Conservation (phyloP, 345 rosid species). For the Moricandia moricandioides region DNA sequence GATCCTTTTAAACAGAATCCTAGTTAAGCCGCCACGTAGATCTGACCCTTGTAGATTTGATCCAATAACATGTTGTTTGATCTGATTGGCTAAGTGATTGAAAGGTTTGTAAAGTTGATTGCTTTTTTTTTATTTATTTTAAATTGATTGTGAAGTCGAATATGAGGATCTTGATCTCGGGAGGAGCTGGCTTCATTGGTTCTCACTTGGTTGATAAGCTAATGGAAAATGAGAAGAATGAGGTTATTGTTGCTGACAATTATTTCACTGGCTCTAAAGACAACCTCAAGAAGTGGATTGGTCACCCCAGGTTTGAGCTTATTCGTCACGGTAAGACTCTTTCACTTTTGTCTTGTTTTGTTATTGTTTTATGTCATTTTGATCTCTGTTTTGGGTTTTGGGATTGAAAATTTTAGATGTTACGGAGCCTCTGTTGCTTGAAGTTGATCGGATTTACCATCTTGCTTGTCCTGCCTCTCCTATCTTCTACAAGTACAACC, state of each 20-base stretch:
- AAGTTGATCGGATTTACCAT: conserved; percentile 92
- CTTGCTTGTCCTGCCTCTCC: conserved; percentile 99
- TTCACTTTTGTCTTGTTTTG: background rate
- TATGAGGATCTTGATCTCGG: conserved; percentile 89
- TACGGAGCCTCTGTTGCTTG: conserved; percentile 82
- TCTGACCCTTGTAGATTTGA: background rate
- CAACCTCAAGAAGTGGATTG: conserved; percentile 89
- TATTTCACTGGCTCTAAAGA: conserved; percentile 93
- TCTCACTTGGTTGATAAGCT: conserved; percentile 91
- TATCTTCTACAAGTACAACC: conserved; percentile 95
- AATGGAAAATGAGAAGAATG: conserved; percentile 93
- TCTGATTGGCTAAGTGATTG: background rate
- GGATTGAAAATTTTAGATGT: conserved; percentile 55
- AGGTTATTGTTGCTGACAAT: conserved; percentile 86
- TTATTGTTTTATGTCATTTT: background rate
- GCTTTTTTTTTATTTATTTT: background rate
- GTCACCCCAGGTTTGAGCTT: conserved; percentile 95
- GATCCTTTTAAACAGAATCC: too few species aligned
- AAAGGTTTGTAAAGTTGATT: background rate
- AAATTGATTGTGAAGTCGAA: conserved; percentile 55
- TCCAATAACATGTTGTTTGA: conserved; percentile 21
- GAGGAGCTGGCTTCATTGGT: conserved; percentile 99
- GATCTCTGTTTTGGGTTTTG: background rate
- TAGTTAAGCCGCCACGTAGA: too few species aligned
- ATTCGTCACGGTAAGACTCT: conserved; percentile 69